A percentile compares a stretch with the other conserved stretches of the same genome.
Conservation (phyloP, 768 basidiomycete genomes). For the Termitomyces heimii region DNA sequence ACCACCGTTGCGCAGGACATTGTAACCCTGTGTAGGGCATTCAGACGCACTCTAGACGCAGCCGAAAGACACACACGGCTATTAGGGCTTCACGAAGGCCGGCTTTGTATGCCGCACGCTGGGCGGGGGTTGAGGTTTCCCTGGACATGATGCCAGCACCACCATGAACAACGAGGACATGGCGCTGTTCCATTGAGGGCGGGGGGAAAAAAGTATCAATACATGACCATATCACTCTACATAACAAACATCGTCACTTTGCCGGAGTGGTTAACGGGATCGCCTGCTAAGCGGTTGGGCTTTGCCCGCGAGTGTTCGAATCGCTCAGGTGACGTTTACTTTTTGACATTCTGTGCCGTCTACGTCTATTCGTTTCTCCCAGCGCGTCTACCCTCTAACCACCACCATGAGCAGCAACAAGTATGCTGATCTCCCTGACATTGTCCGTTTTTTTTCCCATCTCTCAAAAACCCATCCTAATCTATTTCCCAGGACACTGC, state of each 20-base stretch:
- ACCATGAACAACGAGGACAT: constrained; percentile 69
- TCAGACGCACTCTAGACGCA: not conserved
- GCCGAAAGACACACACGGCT: constrained; percentile 25
- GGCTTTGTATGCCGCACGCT: constrained; percentile 50
- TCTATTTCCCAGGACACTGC: constrained; percentile 65
- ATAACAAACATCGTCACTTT: constrained; percentile 54
- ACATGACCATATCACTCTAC: too few relatives aligned
- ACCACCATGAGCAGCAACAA: constrained; percentile 60
- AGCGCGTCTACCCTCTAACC: not conserved
- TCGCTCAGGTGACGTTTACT: constrained; percentile 44
- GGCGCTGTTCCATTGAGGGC: constrained; percentile 6
- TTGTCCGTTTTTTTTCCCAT: constrained; percentile 49
- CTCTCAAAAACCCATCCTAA: not conserved
- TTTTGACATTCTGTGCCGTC: constrained; percentile 12
- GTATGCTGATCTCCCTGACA: constrained; percentile 88
- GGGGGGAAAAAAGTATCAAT: too few relatives aligned
- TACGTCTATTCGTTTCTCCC: accelerated
- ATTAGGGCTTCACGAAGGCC: constrained; percentile 48
- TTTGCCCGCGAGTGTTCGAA: constrained; percentile 49
- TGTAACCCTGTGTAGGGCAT: constrained; percentile 40
- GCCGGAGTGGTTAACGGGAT: constrained; percentile 94
- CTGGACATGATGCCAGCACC: constrained; percentile 71
- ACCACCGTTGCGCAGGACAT: constrained; percentile 58
- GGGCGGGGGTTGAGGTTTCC: constrained; percentile 51
- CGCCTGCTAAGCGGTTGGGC: constrained; percentile 64